A percentile compares a stretch with the other conserved stretches of the same genome.
phyloP scores from a whole-genome alignment of 2,329 filamentous ascomycete genomes.

The Microdochium bolleyi region DNA sequence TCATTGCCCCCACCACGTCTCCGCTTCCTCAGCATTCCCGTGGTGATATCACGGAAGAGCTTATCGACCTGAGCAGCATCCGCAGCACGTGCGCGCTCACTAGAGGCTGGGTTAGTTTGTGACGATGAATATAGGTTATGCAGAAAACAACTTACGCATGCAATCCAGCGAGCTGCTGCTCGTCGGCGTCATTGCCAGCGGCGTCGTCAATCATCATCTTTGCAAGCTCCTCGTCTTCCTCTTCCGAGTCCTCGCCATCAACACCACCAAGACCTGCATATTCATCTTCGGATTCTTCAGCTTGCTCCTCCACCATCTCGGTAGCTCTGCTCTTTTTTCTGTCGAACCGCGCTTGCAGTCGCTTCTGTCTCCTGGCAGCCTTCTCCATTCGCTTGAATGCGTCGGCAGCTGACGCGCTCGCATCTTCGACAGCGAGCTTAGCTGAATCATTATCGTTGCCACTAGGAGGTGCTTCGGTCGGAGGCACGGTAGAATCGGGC shows the following conservation, averaged over 20 bases:
- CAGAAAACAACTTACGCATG: slow-evolving; percentile 62
- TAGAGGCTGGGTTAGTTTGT: slow-evolving; percentile 22
- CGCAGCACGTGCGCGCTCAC: slow-evolving; percentile 67
- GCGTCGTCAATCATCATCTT: slow-evolving; percentile 88
- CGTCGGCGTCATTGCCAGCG: slow-evolving; percentile 67
- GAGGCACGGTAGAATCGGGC: slow-evolving; percentile 27
- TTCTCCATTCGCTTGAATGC: slow-evolving; percentile 69
- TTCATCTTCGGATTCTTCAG: slow-evolving; percentile 96
- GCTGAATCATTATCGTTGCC: slow-evolving; percentile 37
- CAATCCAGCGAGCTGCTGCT: slow-evolving; percentile 74
- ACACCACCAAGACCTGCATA: slow-evolving; percentile 89
- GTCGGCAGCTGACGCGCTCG: slow-evolving; percentile 20
- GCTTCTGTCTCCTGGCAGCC: slow-evolving; percentile 48
- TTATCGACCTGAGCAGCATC: slow-evolving; percentile 88
- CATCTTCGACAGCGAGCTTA: slow-evolving; percentile 7
- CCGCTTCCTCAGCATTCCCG: slow-evolving; percentile 76
- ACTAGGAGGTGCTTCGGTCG: slow-evolving; percentile 32
- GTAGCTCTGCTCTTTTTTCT: slow-evolving; percentile 83
- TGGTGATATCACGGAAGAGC: slow-evolving; percentile 87
- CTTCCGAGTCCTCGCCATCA: slow-evolving; percentile 76
- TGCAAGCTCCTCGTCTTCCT: slow-evolving; percentile 62
- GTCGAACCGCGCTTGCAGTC: slow-evolving; percentile 54
- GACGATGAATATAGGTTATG: background rate
- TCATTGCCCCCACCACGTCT: slow-evolving; percentile 54
- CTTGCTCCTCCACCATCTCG: slow-evolving; percentile 84